Evolutionary conservation across 495 filamentous ascomycete genomes (phyloP).

Genomic region (Penicillium antarcticum): DNA sequence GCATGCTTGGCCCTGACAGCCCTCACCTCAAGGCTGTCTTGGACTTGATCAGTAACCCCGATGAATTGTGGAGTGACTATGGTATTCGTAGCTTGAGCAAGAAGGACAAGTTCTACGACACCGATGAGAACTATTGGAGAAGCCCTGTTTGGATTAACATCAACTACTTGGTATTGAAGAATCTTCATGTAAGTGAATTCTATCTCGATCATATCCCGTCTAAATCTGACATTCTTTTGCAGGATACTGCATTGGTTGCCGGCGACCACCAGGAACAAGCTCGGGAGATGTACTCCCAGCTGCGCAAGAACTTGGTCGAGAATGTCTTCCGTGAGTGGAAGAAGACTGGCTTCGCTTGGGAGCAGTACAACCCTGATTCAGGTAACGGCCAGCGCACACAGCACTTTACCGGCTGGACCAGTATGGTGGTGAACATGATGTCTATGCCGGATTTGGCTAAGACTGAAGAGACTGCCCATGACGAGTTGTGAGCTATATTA

Average conservation of each 20-base stretch:
- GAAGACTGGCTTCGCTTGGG: slow-evolving; percentile 95
- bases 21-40: slow-evolving; percentile 68
- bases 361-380: slow-evolving; percentile 95
- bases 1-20: slow-evolving; percentile 70
- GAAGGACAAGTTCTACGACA: slow-evolving; percentile 77
- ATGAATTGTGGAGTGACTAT: slow-evolving; percentile 81
- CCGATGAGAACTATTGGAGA: slow-evolving; percentile 95
- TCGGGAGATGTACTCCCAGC: slow-evolving; percentile 65
- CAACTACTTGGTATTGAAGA: slow-evolving; percentile 82
- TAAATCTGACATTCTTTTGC: slow-evolving; percentile 1
- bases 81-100: slow-evolving; percentile 87
- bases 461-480: slow-evolving; percentile 27
- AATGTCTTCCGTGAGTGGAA: slow-evolving; percentile 87
- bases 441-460: slow-evolving; percentile 65
- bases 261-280: slow-evolving; percentile 72
- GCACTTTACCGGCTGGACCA: slow-evolving; percentile 98
- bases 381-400: slow-evolving; percentile 91
- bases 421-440: slow-evolving; percentile 97
- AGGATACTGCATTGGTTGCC: slow-evolving; percentile 43
- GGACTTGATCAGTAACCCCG: slow-evolving; percentile 72
- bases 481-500: slow-evolving; percentile 35
- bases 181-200: slow-evolving; percentile 67
- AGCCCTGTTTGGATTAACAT: slow-evolving; percentile 97
- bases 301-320: slow-evolving; percentile 81
- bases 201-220: slow-evolving; percentile 4